A percentile compares a stretch with the other conserved stretches of the same genome.
Evolutionary conservation across 257 asterid genomes (phyloP).

Genomic region (Solanum chilense): DNA sequence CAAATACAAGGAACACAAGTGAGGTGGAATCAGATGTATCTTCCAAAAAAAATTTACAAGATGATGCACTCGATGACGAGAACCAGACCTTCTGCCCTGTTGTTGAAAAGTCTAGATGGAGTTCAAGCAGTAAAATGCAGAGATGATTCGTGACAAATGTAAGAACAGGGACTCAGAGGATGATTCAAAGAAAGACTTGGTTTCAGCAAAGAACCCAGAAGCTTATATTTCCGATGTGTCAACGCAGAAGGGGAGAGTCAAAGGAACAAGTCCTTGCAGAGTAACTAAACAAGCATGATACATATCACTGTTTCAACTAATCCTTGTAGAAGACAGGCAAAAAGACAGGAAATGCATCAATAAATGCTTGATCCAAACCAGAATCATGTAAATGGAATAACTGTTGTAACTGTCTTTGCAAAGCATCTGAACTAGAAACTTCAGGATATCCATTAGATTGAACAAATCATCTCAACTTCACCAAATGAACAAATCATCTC

Average conservation of each 20-base stretch:
- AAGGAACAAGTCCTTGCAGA: too few relatives aligned
- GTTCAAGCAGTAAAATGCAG: slow-evolving; percentile 30
- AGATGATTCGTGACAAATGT: slow-evolving; percentile 19
- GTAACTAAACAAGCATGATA: too few relatives aligned
- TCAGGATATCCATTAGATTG: too few relatives aligned
- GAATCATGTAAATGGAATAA: too few relatives aligned
- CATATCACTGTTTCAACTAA: too few relatives aligned
- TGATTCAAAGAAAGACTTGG: slow-evolving; percentile 35
- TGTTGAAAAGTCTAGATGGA: slow-evolving; percentile 35
- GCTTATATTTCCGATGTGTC: slow-evolving; percentile 30
- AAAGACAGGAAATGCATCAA: too few relatives aligned
- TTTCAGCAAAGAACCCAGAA: slow-evolving; percentile 20
- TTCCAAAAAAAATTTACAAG: slow-evolving; percentile 48
- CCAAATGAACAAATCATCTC: too few relatives aligned
- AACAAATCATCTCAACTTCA: too few relatives aligned
- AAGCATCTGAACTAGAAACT: too few relatives aligned
- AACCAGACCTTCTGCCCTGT: slow-evolving; percentile 32
- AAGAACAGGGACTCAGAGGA: slow-evolving; percentile 9
- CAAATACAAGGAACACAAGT: slow-evolving; percentile 42
- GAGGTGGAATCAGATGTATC: slow-evolving; percentile 45
- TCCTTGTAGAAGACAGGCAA: too few relatives aligned
- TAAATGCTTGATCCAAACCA: too few relatives aligned
- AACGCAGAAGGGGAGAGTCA: slow-evolving; percentile 22
- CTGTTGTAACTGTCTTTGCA: too few relatives aligned
- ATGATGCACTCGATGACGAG: slow-evolving; percentile 41